A percentile compares a stretch with the other conserved stretches of the same genome.
Evolutionary conservation across 495 filamentous ascomycete genomes (phyloP).

Genomic region (Penicillium robsamsonii): DNA sequence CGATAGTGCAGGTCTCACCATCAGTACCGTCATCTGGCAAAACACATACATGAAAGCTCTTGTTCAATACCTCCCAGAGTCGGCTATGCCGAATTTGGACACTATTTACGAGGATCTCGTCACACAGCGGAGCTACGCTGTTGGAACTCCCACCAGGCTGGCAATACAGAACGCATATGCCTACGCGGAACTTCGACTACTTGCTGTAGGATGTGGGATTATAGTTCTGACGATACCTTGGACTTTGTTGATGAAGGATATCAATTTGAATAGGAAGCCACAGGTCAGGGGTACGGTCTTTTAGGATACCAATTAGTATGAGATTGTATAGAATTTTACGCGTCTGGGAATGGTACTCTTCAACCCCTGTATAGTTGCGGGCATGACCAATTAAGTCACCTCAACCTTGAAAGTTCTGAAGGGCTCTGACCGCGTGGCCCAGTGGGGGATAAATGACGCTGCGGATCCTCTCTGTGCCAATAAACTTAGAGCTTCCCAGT

Average conservation of each 20-base stretch:
- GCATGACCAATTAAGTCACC: no score
- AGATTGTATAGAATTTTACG: no score
- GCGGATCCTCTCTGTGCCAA: neutral
- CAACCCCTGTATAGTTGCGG: no score
- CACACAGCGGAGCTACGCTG: conserved; percentile 48
- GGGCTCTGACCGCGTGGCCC: neutral
- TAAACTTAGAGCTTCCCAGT: neutral
- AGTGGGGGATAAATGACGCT: neutral
- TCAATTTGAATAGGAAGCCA: conserved; percentile 51
- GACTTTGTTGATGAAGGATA: conserved; percentile 49
- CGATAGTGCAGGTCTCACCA: conserved; percentile 58
- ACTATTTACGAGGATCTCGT: conserved; percentile 50
- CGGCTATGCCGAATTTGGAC: conserved; percentile 29
- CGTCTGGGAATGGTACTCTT: no score
- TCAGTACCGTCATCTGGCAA: conserved; percentile 63
- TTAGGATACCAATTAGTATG: neutral
- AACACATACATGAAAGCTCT: conserved; percentile 54
- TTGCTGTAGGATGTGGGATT: conserved; percentile 46
- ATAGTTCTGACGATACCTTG: conserved; percentile 41
- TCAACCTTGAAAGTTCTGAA: no score
- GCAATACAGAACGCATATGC: conserved; percentile 56
- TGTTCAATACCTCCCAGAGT: conserved; percentile 51
- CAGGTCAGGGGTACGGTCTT: conserved; percentile 20
- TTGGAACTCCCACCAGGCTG: conserved; percentile 44
- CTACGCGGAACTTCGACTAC: conserved; percentile 50